Percentiles rank a stretch among this genome's conserved stretches.
Evolutionary conservation across 2,329 filamentous ascomycete species (phyloP).

Genomic region (Coniochaeta hoffmannii): DNA sequence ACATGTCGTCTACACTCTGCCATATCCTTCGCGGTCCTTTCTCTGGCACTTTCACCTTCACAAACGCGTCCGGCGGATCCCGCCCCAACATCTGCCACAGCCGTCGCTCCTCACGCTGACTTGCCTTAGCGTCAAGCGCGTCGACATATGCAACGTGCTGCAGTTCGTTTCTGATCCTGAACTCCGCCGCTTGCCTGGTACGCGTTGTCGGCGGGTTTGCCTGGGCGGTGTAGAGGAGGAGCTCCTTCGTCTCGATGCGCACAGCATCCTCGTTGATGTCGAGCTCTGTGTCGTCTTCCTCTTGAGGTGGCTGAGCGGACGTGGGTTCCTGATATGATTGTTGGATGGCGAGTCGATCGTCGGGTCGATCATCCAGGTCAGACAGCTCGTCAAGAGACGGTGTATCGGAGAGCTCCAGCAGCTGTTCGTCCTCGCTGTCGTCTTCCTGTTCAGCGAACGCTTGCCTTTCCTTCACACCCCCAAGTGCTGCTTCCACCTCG

Average conservation of each 20-base stretch:
- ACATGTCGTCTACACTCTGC: conserved; percentile 14
- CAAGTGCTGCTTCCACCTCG: conserved; percentile 34
- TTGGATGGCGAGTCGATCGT: not conserved
- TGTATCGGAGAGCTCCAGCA: conserved; percentile 2
- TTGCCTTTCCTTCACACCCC: not conserved
- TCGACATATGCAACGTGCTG: conserved; percentile 37
- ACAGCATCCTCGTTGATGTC: conserved; percentile 16
- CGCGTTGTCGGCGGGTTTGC: conserved; percentile 32
- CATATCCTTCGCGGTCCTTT: conserved; percentile 15
- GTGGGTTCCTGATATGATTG: not conserved
- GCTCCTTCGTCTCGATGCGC: conserved; percentile 31
- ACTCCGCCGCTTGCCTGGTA: conserved; percentile 22
- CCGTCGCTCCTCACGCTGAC: conserved; percentile 31
- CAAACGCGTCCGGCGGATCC: conserved; percentile 25
- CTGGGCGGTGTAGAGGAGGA: conserved; percentile 31
- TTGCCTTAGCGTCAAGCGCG: conserved; percentile 29
- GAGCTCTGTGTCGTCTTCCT: conserved; percentile 3
- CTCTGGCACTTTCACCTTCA: conserved; percentile 22
- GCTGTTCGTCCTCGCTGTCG: not conserved
- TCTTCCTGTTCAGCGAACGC: not conserved
- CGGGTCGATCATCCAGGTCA: conserved; percentile 3
- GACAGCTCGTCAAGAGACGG: conserved; percentile 3
- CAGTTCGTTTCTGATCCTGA: conserved; percentile 32
- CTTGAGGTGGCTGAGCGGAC: not conserved
- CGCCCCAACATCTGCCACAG: conserved; percentile 38